Base-by-base conservation (phyloP, 192 early-diverging fungal genomes). In the Dissophora globulifera region DNA sequence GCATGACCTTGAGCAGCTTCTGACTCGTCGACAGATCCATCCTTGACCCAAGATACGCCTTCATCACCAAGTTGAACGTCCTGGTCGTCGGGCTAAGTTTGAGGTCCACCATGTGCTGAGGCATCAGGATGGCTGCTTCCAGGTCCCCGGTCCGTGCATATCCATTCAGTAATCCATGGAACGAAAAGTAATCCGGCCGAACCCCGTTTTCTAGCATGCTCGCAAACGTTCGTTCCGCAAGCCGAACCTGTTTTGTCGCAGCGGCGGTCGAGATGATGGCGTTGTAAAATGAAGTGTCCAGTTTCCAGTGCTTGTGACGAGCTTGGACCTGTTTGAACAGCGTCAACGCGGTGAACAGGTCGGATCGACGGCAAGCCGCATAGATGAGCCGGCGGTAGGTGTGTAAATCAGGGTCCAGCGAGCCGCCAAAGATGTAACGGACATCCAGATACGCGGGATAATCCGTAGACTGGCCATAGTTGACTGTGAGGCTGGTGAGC, bases 51-150 rank as follows among this genome's bases (percentile, higher is more conserved):
- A 80, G 53, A 26, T 74, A 68, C 23, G 69, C 69, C 30, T 71
- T 67, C 64, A 80, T 80, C 13, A 74, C 45, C 48, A 72, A 29
- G 41, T 80, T 80, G 33, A 80, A 80, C 19, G 79, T 80, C 49
- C 48, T 68, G 43, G 69, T 74, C 3, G 58, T 72, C 25, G 79
- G 79, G 1, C n/a, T 33, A 13, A 80, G 35, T 15, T 68, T 72
- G 9, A 54, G 59, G 22, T 74, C 74, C n/a, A 80, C 26, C 79
- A 80, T 80, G 49, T 59, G 55, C 25, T 67, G 51, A 8, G 72
- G 64, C 10, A 67, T 56, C 63, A 62, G 20, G 13, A 67, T 25
- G 1, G 72, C 72, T 1, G 62, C 72, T 15, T 61, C 52, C 11
- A 76, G 58, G 52, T 76, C 58, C 23, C 60, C 55, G 25, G 47